Base-by-base conservation (phyloP, 2,329 filamentous ascomycete genomes). In the Colletotrichum godetiae region DNA sequence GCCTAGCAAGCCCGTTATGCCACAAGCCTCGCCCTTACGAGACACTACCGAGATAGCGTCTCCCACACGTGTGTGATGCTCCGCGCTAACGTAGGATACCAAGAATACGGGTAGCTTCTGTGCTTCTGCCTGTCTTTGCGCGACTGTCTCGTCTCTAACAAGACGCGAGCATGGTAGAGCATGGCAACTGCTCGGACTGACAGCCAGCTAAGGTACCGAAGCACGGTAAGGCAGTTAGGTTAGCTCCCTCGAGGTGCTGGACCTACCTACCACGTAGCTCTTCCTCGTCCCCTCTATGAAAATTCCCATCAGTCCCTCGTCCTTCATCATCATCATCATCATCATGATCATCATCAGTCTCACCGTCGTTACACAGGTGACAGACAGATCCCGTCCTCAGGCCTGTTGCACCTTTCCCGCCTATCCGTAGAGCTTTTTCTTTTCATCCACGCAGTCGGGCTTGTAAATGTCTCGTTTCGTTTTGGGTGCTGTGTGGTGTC, bases 1-100 rank as follows among this genome's bases (percentile, higher is more conserved):
- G 70, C 70, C 56, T 33, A 70, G 67, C 60, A 71, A 66, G 71
- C 71, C 71, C 56, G 46, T 70, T 73, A 15, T n/a, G 33, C 55
- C 42, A 29, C 29, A 46, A 73, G 67, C 35, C 58, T 66, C 59
- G 56, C 71, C 67, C 67, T 73, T 61, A 56, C 35, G 56, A 71
- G 61, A 71, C 67, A 57, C 71, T 46, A 73, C 27, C 35, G 19
- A 31, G 61, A n/a, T 66, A 61, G 67, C 60, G 60, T 35, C 60
- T 27, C 61, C 71, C 52, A 58, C 56, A 73, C 71, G 71, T 57
- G 63, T 72, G 67, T 33, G 71, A 61, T 71, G 52, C 55, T 73
- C 61, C 60, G 71, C 71, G 60, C 71, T 66, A 73, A 58, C 42
- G 56, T 71, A 73, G 68, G 33, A 68, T 52, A 33, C 61, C 67